These are phyloP conservation scores for Neofusicoccum umdonicola DNA, from an alignment of 2,329 filamentous ascomycete species.

Conservation along the genomic window DNA sequence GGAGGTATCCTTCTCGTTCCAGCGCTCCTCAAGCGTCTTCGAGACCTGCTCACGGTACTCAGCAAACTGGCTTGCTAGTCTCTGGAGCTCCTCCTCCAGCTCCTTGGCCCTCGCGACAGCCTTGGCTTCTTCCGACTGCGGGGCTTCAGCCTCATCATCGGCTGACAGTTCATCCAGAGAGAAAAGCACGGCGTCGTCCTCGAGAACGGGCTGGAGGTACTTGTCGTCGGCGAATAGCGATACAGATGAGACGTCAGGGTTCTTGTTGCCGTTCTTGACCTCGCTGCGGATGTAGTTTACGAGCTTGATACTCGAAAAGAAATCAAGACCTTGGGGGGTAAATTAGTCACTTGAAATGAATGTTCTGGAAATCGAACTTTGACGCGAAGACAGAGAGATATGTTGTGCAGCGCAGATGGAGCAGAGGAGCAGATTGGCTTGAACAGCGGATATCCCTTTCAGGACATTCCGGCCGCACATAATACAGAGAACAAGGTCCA, in stretches of 20 bases:
- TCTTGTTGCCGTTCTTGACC: constrained; percentile 36
- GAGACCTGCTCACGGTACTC: constrained; percentile 37
- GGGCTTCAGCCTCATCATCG: not conserved
- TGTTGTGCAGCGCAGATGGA: not conserved
- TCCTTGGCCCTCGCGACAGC: constrained; percentile 3
- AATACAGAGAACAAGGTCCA: not conserved
- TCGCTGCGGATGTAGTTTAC: constrained; percentile 51
- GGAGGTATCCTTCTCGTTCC: constrained; percentile 36
- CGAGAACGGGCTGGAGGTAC: constrained; percentile 78
- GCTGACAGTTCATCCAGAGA: constrained; percentile 71
- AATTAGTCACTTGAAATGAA: not conserved
- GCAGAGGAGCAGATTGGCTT: not conserved
- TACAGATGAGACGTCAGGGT: constrained; percentile 58
- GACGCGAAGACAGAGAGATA: no score
- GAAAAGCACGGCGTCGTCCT: constrained; percentile 87
- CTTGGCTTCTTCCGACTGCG: constrained; percentile 25
- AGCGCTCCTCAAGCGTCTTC: constrained; percentile 24
- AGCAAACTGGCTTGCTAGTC: constrained; percentile 40
- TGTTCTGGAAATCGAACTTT: not conserved
- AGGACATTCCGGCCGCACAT: not conserved
- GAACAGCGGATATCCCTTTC: not conserved
- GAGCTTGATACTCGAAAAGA: constrained; percentile 44
- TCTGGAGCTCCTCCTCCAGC: constrained; percentile 17
- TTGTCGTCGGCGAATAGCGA: constrained; percentile 71
- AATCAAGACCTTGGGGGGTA: constrained; percentile 39